Conservation (phyloP, 371 early-diverging fungal species). For the Mortierella sp. region DNA sequence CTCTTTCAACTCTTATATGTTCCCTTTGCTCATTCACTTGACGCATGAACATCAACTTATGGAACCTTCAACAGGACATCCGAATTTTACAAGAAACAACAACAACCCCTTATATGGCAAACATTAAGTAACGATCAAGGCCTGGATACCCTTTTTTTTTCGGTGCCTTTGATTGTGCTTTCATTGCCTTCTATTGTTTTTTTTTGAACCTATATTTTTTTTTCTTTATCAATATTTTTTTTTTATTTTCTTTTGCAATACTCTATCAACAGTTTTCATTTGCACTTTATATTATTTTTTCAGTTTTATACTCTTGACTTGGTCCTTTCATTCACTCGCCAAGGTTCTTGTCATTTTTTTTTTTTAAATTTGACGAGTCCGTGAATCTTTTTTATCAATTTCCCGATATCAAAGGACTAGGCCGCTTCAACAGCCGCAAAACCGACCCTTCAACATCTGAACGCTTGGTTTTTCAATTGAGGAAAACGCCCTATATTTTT, state of each 20-base stretch:
- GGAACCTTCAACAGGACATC: too few relatives aligned
- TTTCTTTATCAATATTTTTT: neutral
- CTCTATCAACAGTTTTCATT: too few relatives aligned
- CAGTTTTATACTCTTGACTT: slow-evolving; percentile 55
- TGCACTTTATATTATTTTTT: slow-evolving; percentile 11
- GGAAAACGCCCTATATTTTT: slow-evolving; percentile 41
- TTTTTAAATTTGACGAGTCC: neutral
- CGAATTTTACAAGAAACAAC: too few relatives aligned
- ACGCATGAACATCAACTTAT: too few relatives aligned
- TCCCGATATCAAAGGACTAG: slow-evolving; percentile 41
- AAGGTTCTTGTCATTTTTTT: slow-evolving; percentile 25
- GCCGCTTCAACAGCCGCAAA: slow-evolving; percentile 59
- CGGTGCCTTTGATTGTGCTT: too few relatives aligned
- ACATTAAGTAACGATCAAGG: too few relatives aligned
- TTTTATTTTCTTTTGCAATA: slow-evolving; percentile 11
- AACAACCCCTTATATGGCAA: too few relatives aligned
- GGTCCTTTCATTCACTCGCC: slow-evolving; percentile 45
- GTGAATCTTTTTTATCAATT: slow-evolving; percentile 25
- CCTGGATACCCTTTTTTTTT: too few relatives aligned
- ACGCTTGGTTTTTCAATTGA: slow-evolving; percentile 54
- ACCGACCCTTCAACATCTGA: slow-evolving; percentile 34
- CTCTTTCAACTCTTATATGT: too few relatives aligned
- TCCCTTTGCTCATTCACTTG: too few relatives aligned
- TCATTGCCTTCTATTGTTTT: too few relatives aligned
- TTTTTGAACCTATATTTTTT: too few relatives aligned